Evolutionary conservation across 768 basidiomycete species (phyloP).

Genomic region (Lactarius quietus): DNA sequence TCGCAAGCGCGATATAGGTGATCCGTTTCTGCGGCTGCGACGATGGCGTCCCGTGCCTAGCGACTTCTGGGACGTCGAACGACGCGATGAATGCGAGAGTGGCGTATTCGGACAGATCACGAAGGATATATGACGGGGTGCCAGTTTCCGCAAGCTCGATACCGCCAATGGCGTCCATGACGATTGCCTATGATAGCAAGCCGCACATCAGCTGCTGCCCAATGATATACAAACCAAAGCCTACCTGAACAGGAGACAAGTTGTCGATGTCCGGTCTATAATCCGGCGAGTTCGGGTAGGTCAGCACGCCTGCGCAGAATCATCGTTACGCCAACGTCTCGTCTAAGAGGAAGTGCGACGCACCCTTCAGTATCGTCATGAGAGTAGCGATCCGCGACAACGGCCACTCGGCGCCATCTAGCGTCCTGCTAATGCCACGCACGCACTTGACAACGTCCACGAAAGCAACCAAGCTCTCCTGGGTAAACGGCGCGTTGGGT

Average conservation of each 20-base stretch:
- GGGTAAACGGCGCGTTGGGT: constrained; percentile 52
- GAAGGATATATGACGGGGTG: constrained; percentile 68
- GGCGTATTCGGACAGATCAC: constrained; percentile 80
- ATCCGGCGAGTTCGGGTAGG: constrained; percentile 78
- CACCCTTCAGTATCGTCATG: constrained; percentile 76
- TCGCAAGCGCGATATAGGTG: constrained; percentile 87
- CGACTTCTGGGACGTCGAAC: constrained; percentile 49
- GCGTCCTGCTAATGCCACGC: constrained; percentile 45
- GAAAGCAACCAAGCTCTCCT: constrained; percentile 82
- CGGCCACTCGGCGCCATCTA: constrained; percentile 60
- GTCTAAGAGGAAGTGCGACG: constrained; percentile 14
- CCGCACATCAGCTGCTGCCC: not conserved
- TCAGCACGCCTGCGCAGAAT: constrained; percentile 54
- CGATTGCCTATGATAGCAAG: constrained; percentile 50
- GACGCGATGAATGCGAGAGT: constrained; percentile 86
- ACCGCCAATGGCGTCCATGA: constrained; percentile 63
- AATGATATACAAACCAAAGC: constrained; percentile 13
- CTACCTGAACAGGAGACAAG: constrained; percentile 75
- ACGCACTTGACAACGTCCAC: constrained; percentile 67
- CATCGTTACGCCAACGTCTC: not conserved
- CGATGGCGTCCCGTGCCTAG: constrained; percentile 20
- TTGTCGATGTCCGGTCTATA: constrained; percentile 86
- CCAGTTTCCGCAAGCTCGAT: constrained; percentile 64
- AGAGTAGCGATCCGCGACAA: constrained; percentile 61
- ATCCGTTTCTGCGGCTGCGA: constrained; percentile 55